Conservation (phyloP, 78 protist species). For the Salpingoeca rosetta region DNA sequence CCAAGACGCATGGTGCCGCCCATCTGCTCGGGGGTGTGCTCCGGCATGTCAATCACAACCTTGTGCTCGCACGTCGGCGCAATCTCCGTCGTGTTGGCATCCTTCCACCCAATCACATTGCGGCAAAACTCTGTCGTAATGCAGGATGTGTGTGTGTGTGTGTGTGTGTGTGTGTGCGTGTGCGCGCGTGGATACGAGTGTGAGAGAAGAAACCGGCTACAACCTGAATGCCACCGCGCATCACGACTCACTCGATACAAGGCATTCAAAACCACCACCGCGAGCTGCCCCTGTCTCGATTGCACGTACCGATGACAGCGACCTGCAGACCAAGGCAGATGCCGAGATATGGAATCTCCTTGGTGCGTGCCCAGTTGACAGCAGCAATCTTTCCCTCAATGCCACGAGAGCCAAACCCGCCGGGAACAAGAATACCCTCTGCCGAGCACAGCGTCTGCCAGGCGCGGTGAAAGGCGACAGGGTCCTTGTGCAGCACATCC, state of each 20-base stretch:
- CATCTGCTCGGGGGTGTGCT: conserved; percentile 64
- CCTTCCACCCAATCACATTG: conserved; percentile 25
- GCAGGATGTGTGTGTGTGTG: conserved; percentile 24
- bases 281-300: too few relatives aligned
- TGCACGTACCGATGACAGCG: conserved; percentile 51
- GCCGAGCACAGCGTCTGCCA: conserved; percentile 16
- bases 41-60: conserved; percentile 89
- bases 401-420: conserved; percentile 96
- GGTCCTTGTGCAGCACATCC: background rate
- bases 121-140: conserved; percentile 55
- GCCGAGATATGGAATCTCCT: conserved; percentile 71
- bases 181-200: too few relatives aligned
- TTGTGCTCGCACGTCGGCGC: background rate
- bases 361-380: conserved; percentile 68
- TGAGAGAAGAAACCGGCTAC: too few relatives aligned
- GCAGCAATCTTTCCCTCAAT: conserved; percentile 77
- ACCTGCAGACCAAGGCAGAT: conserved; percentile 93
- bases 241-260: too few relatives aligned
- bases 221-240: too few relatives aligned
- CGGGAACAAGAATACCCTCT: conserved; percentile 90
- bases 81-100: conserved; percentile 24
- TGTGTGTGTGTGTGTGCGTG: too few relatives aligned
- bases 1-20: conserved; percentile 98
- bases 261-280: too few relatives aligned
- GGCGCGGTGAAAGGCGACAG: conserved; percentile 18